Base-by-base conservation (phyloP, 768 basidiomycete species). In the Leccinum arenicola region DNA sequence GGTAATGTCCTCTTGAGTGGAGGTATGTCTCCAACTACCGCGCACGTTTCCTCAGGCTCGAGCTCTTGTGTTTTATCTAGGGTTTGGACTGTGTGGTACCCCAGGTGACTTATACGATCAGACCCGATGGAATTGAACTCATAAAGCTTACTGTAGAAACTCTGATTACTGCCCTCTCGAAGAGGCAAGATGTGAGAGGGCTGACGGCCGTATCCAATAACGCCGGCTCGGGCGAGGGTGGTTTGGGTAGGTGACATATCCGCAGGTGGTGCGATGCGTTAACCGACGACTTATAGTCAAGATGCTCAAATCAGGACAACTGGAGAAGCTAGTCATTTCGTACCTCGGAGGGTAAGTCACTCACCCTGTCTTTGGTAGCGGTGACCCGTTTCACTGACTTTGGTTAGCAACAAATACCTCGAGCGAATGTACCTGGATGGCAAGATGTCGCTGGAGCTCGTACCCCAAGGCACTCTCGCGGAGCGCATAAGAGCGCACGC, bases 401-500 rank as follows among this genome's bases (percentile, higher is more conserved):
- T 60, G 21, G 31, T 43, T 67, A 91, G 89, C 52, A 93, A 93
- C 77, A 93, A 94, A 76, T 81, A 83, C 60, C 93, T 95, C 58
- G 91, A 93, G 73, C 72, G 80, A 15, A 77, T 87, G 60, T 96
- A 92, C 74, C 81, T 95, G 47, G 79, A 81, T 36, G 93, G 94
- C 52, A 74, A 86, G 63, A 88, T 96, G 63, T 87, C 88, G 9
- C 76, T 94, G 19, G 94, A 95, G 69, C 85, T 95, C 21, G 89
- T 91, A 17, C 94, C 95, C 3, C 94, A 97, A 74, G 94, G 93
- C 9, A 95, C 92, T 14, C 84, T 96, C 49, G 85, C 88, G 14
- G 94, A 95, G 68, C 87, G 93, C 58, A 79, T 95, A 61, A 87
- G 93, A 36, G 90, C 94, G 6, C 89, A 92, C 58, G 93, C 92